Evolutionary conservation across 208 protist species (phyloP), one percentile per base, ranked within the genome.

Genomic region (Wallacemonas rigidus): DNA sequence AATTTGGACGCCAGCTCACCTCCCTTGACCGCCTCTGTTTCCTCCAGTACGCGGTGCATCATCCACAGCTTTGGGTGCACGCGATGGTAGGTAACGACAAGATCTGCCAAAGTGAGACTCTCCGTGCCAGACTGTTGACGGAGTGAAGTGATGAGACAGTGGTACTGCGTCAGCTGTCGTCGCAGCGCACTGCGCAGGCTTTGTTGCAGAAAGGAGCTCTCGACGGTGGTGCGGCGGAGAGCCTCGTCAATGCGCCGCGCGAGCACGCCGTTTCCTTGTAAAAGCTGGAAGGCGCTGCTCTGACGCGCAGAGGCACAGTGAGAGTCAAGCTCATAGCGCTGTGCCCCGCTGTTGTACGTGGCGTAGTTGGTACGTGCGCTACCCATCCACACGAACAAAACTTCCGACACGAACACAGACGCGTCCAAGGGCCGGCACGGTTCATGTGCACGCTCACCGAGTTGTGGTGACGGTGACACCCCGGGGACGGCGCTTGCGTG

Each of bases 301-400:
- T 90, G 86, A 11, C 73, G 44, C 11, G 69, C 48, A 26, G 64
- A 80, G 36, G 80, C 76, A 26, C 64, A 73, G 5, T 55, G 69
- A 11, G 68, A 35, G 17, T 69, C 63, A 39, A 86, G 54, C 36
- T 65, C 63, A 67, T 88, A 90, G 5, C 69, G 63, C 56, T 65
- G 36, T 5, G 71, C 55, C 14, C 43, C 64, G 38, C 43, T 56
- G 44, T 86, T 71, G 60, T 82, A 90, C 12, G 36, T 44, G 40
- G 87, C 76, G 54, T 77, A 80, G 44, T 87, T 72, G 12, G 82
- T 88, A 11, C 75, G 70, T 12, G 72, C 72, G 7, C 87, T 82
- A 11, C 86, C 86, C 76, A 88, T 84, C 80, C 82, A 90, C 76
- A 90, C 85, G 63, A 90, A 90, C n/a, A 90, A 57, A 11, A 90